Percentiles rank a stretch among this genome's conserved stretches.
These are phyloP conservation scores for Vigna unguiculata DNA, from an alignment of 306 rosid species.

Conservation along the genomic window DNA sequence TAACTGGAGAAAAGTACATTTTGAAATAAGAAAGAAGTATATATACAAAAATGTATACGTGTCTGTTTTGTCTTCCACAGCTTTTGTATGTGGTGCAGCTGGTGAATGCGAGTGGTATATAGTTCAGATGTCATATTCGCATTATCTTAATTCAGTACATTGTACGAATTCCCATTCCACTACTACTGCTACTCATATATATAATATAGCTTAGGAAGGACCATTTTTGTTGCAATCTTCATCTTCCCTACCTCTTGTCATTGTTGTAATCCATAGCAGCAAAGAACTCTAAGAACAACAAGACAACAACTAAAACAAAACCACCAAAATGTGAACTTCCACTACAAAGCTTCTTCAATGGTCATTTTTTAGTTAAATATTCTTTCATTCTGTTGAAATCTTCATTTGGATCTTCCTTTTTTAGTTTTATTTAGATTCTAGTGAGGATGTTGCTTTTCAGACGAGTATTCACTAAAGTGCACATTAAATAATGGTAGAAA, in stretches of 20 bases:
- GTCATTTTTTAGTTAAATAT: too few species aligned
- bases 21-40: constrained; percentile 13
- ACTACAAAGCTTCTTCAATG: too few species aligned
- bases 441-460: too few species aligned
- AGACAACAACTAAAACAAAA: background rate
- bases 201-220: constrained; percentile 17
- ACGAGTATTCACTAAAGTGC: too few species aligned
- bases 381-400: too few species aligned
- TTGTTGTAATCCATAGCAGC: constrained; percentile 21
- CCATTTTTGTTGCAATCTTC: constrained; percentile 13
- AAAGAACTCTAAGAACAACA: background rate
- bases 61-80: constrained; percentile 26
- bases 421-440: too few species aligned
- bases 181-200: background rate
- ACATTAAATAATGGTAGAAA: too few species aligned
- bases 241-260: background rate
- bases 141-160: constrained; percentile 26
- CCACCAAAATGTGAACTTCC: background rate
- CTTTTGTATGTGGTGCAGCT: constrained; percentile 4
- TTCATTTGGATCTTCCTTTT: too few species aligned
- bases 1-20: background rate
- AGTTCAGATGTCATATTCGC: background rate
- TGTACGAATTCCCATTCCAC: constrained; percentile 25
- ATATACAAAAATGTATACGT: background rate
- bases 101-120: background rate